Conservation (phyloP, 345 rosid genomes). For the Brassica nigra region DNA sequence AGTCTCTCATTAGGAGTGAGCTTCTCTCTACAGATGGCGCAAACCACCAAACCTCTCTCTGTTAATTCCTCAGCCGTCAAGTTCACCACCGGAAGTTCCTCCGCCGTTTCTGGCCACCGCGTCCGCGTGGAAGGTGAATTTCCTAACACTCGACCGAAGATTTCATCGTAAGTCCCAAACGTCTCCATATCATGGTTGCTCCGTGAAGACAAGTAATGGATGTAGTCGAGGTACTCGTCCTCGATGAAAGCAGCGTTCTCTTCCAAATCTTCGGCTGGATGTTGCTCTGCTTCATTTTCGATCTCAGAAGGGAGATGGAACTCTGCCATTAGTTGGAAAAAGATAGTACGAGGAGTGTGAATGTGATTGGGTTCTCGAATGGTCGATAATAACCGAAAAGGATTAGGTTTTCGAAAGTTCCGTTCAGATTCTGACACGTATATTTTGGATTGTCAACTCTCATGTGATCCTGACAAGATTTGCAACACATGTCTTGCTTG, state of each 20-base stretch:
- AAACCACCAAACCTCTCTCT: constrained; percentile 31
- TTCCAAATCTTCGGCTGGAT: not conserved
- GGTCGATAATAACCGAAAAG: not conserved
- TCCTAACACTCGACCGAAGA: constrained; percentile 22
- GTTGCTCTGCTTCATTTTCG: not conserved
- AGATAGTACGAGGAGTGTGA: not conserved
- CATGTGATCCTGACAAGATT: constrained; percentile 5
- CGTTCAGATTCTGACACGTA: not conserved
- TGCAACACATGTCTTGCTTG: constrained; percentile 9
- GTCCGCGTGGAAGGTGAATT: not conserved
- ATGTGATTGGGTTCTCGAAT: constrained; percentile 3
- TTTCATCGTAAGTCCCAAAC: constrained; percentile 27
- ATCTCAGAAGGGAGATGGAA: constrained; percentile 23
- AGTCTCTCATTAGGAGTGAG: constrained; percentile 11
- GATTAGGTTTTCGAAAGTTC: not conserved
- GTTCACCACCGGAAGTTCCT: constrained; percentile 26
- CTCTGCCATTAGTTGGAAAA: constrained; percentile 24
- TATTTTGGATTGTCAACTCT: not conserved
- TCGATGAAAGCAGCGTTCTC: not conserved
- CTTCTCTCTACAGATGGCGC: constrained; percentile 29
- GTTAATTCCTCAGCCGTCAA: constrained; percentile 17
- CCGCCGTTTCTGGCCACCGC: not conserved
- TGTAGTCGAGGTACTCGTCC: constrained; percentile 18
- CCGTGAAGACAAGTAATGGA: constrained; percentile 26
- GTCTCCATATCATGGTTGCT: constrained; percentile 12